phyloP scores from a whole-genome alignment of 2,329 filamentous ascomycete species.

The Leptographium procerum region DNA sequence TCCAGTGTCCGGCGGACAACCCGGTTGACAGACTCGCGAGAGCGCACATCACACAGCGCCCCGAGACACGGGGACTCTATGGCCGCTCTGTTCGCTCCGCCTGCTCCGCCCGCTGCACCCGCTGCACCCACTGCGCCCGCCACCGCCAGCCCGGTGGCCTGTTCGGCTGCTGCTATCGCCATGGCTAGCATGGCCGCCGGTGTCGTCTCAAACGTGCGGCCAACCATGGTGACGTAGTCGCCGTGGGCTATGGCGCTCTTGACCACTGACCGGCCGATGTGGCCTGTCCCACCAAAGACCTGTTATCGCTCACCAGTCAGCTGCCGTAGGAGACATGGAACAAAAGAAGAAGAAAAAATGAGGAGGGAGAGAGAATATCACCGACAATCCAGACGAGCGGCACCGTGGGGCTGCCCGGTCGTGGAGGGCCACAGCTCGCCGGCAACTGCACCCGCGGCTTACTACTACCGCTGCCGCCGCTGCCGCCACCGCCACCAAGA shows the following conservation, averaged over 20 bases:
- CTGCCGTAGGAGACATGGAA: background rate
- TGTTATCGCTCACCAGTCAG: slow-evolving; percentile 20
- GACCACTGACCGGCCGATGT: slow-evolving; percentile 85
- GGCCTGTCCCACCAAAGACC: slow-evolving; percentile 94
- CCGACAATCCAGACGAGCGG: slow-evolving; percentile 82
- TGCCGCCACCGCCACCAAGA: too few species aligned
- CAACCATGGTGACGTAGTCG: slow-evolving; percentile 78
- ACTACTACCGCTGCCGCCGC: slow-evolving; percentile 12
- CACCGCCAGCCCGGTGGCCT: too few species aligned
- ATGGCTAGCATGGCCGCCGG: slow-evolving; percentile 59
- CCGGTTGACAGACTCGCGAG: slow-evolving; percentile 61
- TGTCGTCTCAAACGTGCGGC: slow-evolving; percentile 67
- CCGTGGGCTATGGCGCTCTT: slow-evolving; percentile 69
- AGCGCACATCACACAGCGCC: slow-evolving; percentile 81
- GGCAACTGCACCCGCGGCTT: slow-evolving; percentile 52
- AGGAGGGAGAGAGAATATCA: slow-evolving; percentile 8
- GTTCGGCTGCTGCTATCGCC: too few species aligned
- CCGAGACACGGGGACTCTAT: slow-evolving; percentile 49
- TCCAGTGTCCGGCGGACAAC: slow-evolving; percentile 60
- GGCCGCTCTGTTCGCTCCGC: slow-evolving; percentile 44
- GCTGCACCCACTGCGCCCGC: background rate
- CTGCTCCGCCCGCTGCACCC: slow-evolving; percentile 35
- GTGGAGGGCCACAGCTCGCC: slow-evolving; percentile 75
- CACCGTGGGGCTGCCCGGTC: slow-evolving; percentile 54
- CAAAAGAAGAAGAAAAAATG: slow-evolving; percentile 1